Base-by-base conservation (phyloP, 2,329 filamentous ascomycete species). In the Aspergillus sojae region DNA sequence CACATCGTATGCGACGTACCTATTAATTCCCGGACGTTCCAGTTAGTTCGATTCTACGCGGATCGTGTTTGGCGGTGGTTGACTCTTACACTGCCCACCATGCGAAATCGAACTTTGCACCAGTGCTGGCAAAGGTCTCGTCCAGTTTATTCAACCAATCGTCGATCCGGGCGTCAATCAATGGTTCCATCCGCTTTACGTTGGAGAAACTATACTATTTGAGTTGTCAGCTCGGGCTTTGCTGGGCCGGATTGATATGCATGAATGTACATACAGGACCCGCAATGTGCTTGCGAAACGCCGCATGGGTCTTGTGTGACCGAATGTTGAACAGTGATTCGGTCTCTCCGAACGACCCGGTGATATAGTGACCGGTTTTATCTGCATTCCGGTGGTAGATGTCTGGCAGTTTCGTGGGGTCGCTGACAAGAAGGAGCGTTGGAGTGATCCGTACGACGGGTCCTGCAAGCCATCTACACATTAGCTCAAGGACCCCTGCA, bases 261-360 rank as follows among this genome's bases (percentile, higher is more conserved):
- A 10, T 28, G 36, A 53, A 28, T 7, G 10, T 23, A 63, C 74
- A 48, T 76, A 78, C 75, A 2, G 84, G 81, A 1, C 80, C 79
- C 1, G 85, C 86, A 28, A 84, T 80, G 26, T 85, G 79, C 73
- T 86, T 87, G 21, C 86, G 79, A 67, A 82, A 84, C 2, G 78
- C 75, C 3, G 84, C 79, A 70, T 88, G 86, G 5, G 77, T 75
- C 59, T 78, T 78, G 53, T 83, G 78, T 53, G 84, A 81, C 63
- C 83, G 83, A 81, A 86, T 87, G 62, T 87, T 87, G 73, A 89
- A 87, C 6, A 88, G 68, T 1, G 79, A 82, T 63, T 87, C 85
- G 5, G 78, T 81, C 61, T 84, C 81, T 19, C 85, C 85, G 66
- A 88, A 86, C 28, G 80, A 83, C 23, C 85, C 85, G 0, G 85